These are phyloP conservation scores for Carex arenaria DNA, from an alignment of 202 grass and related monocot species.

Conservation along the genomic window DNA sequence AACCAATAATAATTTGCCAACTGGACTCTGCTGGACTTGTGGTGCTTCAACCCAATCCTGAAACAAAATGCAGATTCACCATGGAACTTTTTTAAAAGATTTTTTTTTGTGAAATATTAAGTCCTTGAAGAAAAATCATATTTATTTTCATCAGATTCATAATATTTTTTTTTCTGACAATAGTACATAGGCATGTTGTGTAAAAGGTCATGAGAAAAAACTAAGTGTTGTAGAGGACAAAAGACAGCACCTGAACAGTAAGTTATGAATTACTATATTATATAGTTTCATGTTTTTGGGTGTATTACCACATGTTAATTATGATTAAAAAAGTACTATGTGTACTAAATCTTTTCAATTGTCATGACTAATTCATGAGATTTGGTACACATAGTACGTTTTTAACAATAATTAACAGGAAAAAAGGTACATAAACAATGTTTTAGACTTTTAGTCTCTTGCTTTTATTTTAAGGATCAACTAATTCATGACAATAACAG, in stretches of 20 bases:
- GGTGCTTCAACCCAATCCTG: no score
- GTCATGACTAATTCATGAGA: background rate
- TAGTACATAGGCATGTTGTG: background rate
- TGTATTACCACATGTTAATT: background rate
- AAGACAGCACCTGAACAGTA: constrained; percentile 12
- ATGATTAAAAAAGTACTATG: background rate
- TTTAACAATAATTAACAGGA: background rate
- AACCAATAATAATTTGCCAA: no score
- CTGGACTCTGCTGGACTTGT: no score
- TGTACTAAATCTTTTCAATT: background rate
- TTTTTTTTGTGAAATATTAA: no score
- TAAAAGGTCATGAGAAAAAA: no score
- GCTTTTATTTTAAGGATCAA: background rate
- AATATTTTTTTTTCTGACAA: no score
- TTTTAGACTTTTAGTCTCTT: constrained; percentile 3
- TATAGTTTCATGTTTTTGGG: background rate
- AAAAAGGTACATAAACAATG: background rate
- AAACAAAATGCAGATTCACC: no score
- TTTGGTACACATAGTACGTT: background rate
- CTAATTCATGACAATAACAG: background rate
- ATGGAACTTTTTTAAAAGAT: no score
- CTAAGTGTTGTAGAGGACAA: background rate
- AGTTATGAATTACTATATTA: background rate
- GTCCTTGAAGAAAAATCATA: background rate
- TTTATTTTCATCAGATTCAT: background rate